A percentile compares a stretch with the other conserved stretches of the same genome.
phyloP scores from a whole-genome alignment of 2,329 filamentous ascomycete genomes.

The Pseudocercospora musae region DNA sequence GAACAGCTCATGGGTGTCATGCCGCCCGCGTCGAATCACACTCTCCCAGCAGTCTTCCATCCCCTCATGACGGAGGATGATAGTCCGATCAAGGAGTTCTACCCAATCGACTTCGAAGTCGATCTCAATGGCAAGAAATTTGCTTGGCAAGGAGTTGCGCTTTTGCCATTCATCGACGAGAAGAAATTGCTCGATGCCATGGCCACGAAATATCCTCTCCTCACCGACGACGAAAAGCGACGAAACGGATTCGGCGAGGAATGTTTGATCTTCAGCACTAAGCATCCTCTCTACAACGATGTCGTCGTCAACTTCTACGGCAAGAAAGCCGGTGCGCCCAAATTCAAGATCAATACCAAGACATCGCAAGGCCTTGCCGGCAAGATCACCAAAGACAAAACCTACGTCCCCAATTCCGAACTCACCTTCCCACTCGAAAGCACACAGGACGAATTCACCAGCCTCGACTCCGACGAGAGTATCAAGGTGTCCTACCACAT shows the following conservation, averaged over 20 bases:
- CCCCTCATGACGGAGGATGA: constrained; percentile 82
- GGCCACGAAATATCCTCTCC: constrained; percentile 72
- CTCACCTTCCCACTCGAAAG: constrained; percentile 44
- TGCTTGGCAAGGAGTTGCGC: constrained; percentile 91
- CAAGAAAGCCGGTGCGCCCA: constrained; percentile 69
- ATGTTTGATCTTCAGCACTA: constrained; percentile 78
- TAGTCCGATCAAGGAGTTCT: constrained; percentile 95
- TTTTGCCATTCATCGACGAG: constrained; percentile 96
- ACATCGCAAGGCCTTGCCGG: constrained; percentile 77
- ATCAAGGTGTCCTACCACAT: constrained; percentile 87
- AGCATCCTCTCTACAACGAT: constrained; percentile 80
- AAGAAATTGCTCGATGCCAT: constrained; percentile 78
- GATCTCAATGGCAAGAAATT: constrained; percentile 98
- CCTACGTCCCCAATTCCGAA: constrained; percentile 78
- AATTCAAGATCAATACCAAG: constrained; percentile 70
- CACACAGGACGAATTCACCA: constrained; percentile 58
- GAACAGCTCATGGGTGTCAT: constrained; percentile 98
- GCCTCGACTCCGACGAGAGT: constrained; percentile 80
- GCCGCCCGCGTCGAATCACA: constrained; percentile 87
- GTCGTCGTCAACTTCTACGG: constrained; percentile 85
- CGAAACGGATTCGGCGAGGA: constrained; percentile 80
- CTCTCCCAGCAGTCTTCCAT: constrained; percentile 84
- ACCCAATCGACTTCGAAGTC: constrained; percentile 87
- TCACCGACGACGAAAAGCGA: constrained; percentile 71
- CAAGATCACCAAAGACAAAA: constrained; percentile 73